Evolutionary conservation across 768 basidiomycete species (phyloP).

Genomic region (Phanerodontia chrysosporium): DNA sequence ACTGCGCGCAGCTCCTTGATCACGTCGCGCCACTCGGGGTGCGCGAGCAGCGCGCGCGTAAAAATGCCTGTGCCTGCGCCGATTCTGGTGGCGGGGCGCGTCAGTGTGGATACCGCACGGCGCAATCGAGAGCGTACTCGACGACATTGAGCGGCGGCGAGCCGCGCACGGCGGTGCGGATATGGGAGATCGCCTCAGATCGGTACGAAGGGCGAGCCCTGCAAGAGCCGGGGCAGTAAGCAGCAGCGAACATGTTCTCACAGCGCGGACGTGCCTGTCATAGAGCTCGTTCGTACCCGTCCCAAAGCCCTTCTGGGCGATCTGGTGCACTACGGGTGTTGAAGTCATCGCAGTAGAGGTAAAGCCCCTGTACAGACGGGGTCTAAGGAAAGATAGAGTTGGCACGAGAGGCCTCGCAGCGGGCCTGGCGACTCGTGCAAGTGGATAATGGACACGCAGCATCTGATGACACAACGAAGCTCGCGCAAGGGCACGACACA

Average conservation of each 20-base stretch:
- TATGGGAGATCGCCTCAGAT: constrained; percentile 50
- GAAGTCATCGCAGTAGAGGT: not conserved
- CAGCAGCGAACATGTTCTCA: not conserved
- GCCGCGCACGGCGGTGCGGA: constrained; percentile 44
- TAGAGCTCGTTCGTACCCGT: constrained; percentile 81
- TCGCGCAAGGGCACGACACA: not conserved
- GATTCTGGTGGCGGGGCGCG: constrained; percentile 39
- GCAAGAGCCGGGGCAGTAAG: not conserved
- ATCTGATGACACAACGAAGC: not conserved
- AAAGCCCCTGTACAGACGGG: not conserved
- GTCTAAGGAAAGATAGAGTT: not conserved
- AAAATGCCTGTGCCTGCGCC: constrained; percentile 89
- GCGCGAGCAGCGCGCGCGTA: constrained; percentile 72
- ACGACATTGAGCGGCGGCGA: constrained; percentile 52
- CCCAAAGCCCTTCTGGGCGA: constrained; percentile 75
- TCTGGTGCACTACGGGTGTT: constrained; percentile 43
- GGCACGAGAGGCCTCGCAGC: not conserved
- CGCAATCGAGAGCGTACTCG: constrained; percentile 48
- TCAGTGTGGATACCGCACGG: not conserved
- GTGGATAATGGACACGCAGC: not conserved
- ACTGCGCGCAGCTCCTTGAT: constrained; percentile 60
- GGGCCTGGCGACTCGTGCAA: not conserved
- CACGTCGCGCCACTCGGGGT: constrained; percentile 47
- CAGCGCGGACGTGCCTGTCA: constrained; percentile 47
- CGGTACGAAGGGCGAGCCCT: constrained; percentile 87